These are phyloP conservation scores for Lepidium aucheri DNA, from an alignment of 345 rosid species.

Conservation along the genomic window DNA sequence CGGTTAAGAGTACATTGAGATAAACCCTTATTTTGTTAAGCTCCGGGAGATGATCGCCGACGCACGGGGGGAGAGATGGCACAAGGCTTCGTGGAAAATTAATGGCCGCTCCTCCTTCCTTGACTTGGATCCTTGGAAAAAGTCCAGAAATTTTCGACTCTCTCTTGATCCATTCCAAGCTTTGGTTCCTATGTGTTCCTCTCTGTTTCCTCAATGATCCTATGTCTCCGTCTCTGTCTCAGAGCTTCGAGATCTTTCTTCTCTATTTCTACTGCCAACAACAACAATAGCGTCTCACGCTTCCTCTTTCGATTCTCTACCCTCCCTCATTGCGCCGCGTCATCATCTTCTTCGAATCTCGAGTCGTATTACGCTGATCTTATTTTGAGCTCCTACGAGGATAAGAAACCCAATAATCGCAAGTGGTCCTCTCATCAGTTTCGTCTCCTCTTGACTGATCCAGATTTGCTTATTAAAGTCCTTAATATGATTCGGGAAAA, in stretches of 20 bases:
- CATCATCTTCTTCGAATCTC: conserved; percentile 1
- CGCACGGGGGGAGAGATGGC: conserved; percentile 28
- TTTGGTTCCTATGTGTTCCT: conserved; percentile 26
- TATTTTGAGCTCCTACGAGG: conserved; percentile 34
- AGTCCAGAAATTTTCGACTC: neutral
- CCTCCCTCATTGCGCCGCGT: conserved; percentile 13
- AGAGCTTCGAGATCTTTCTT: conserved; percentile 56
- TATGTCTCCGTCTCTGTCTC: conserved; percentile 35
- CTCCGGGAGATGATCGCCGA: conserved; percentile 32
- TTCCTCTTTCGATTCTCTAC: conserved; percentile 27
- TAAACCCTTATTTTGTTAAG: conserved; percentile 23
- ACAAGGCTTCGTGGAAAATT: conserved; percentile 28
- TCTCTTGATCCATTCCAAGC: conserved; percentile 5
- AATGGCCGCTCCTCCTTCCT: conserved; percentile 36
- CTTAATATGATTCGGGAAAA: conserved; percentile 36
- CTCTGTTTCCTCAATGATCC: conserved; percentile 52
- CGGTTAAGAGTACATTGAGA: conserved; percentile 7
- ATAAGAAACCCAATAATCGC: conserved; percentile 17
- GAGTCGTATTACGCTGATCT: conserved; percentile 42
- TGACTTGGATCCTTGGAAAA: neutral
- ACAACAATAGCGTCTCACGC: conserved; percentile 14
- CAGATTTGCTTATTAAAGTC: conserved; percentile 45
- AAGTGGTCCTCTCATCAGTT: conserved; percentile 43
- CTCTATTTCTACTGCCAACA: conserved; percentile 8
- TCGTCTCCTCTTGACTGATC: conserved; percentile 33